Conservation (phyloP, 495 filamentous ascomycete species). For the Neurospora sublineolata region DNA sequence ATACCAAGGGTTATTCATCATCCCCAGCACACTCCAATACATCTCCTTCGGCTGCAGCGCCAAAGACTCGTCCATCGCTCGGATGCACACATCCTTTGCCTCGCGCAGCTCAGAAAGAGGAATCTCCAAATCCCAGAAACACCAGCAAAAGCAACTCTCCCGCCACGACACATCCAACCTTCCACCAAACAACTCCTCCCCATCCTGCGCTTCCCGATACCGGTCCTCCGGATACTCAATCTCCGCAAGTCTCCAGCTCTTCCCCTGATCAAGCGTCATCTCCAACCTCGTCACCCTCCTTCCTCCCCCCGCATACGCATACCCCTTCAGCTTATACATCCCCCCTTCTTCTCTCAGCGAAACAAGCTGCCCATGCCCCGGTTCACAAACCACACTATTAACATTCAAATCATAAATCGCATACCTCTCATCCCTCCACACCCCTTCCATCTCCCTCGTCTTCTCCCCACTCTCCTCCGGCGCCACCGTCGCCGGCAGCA, state of each 20-base stretch:
- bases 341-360: constrained; percentile 29
- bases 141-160: constrained; percentile 85
- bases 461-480: constrained; percentile 69
- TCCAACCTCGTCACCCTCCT: constrained; percentile 75
- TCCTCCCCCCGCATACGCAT: constrained; percentile 88
- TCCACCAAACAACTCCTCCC: constrained; percentile 63
- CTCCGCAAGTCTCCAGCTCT: constrained; percentile 68
- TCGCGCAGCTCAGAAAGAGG: constrained; percentile 47
- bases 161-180: constrained; percentile 71
- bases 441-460: constrained; percentile 58
- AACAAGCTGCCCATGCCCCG: constrained; percentile 67
- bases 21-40: constrained; percentile 94
- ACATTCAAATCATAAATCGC: constrained; percentile 90
- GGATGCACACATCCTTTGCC: constrained; percentile 65
- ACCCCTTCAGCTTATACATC: constrained; percentile 61
- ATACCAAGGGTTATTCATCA: constrained; percentile 99
- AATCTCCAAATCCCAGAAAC: constrained; percentile 79
- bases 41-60: constrained; percentile 82
- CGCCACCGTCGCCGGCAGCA: constrained; percentile 77
- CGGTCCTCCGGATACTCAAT: constrained; percentile 81
- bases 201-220: constrained; percentile 56
- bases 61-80: constrained; percentile 89
- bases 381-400: constrained; percentile 75
- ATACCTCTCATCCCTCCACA: constrained; percentile 87
- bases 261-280: constrained; percentile 74